Base-by-base conservation (phyloP, 2,329 filamentous ascomycete genomes). In the Grosmannia serpens region DNA sequence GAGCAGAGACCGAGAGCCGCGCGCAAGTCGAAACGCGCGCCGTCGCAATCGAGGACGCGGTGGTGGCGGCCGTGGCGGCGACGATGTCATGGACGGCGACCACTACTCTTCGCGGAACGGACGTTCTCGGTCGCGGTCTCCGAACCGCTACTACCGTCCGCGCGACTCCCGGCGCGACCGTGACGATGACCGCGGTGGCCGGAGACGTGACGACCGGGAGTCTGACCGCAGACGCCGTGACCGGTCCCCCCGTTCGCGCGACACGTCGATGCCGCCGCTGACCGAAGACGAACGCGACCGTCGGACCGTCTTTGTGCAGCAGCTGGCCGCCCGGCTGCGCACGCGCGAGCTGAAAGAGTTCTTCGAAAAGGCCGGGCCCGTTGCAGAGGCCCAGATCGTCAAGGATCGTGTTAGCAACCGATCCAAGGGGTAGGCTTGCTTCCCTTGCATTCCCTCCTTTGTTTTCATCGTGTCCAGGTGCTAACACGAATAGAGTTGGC, bases 381-480 rank as follows among this genome's bases (percentile, higher is more conserved):
- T 99, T 58, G 95, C 94, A 67, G 94, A 97, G 72, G 94, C 94
- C 55, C 94, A 97, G 76, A 99, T 99, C 58, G 94, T 99, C 57
- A 97, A 97, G 74, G 94, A 99, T 68, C 84, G 94, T 62, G 91
- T 99, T 63, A 96, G 91, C 75, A 89, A 91, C 67, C 89, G 94
- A 74, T 96, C 91, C 62, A 99, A 99, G 80, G 94, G 94, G 92
- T 96, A 69, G 15, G 27, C 51, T 20, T 24, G 31, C 15, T 3
- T 41, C 31, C 3, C 27, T 29, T 29, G 51, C 26, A 15, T 20
- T 41, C 46, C 31, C 26, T 56, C 4, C 22, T n/a, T 24, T 24
- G 11, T 3, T 47, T 15, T 47, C 17, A 0, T 8, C 27, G 13
- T 33, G 20, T 33, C 20, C 29, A 24, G 3, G 51, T 31, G 38